Evolutionary conservation across 2,329 filamentous ascomycete genomes (phyloP).

Genomic region (Fusarium sp.): DNA sequence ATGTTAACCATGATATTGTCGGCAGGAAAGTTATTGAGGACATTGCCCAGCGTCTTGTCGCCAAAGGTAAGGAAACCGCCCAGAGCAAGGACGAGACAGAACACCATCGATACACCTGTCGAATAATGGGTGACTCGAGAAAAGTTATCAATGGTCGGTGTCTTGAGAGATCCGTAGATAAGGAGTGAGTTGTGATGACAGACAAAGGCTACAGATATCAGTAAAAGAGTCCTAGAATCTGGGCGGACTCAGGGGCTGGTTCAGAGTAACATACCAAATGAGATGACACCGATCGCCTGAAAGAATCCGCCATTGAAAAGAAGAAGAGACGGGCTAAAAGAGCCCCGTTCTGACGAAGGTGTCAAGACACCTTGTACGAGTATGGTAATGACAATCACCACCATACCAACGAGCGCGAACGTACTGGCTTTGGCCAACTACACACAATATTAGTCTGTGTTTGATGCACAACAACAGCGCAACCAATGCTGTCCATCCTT

Average conservation of each 20-base stretch:
- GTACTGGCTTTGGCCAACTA: constrained; percentile 96
- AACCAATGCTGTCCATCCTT: background rate
- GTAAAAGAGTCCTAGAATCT: background rate
- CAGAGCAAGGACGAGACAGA: constrained; percentile 89
- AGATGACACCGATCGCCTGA: constrained; percentile 97
- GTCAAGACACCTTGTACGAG: constrained; percentile 85
- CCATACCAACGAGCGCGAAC: constrained; percentile 92
- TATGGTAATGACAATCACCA: constrained; percentile 88
- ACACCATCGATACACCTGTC: constrained; percentile 89
- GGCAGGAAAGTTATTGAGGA: constrained; percentile 95
- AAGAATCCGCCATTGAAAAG: constrained; percentile 91
- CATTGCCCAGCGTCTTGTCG: constrained; percentile 91
- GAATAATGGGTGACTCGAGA: constrained; percentile 93
- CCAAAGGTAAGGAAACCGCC: constrained; percentile 94
- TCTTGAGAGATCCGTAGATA: constrained; percentile 95
- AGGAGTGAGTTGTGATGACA: constrained; percentile 95
- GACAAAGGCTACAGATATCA: constrained; percentile 65
- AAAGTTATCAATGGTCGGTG: constrained; percentile 96
- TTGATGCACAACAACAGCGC: background rate
- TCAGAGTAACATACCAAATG: constrained; percentile 77
- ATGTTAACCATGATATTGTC: constrained; percentile 96
- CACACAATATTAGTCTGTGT: constrained; percentile 25
- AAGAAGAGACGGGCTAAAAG: constrained; percentile 76
- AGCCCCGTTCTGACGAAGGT: constrained; percentile 77
- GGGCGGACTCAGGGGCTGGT: background rate